Conservation (phyloP, 2,329 filamentous ascomycete genomes). For the Pseudopithomyces maydicus region DNA sequence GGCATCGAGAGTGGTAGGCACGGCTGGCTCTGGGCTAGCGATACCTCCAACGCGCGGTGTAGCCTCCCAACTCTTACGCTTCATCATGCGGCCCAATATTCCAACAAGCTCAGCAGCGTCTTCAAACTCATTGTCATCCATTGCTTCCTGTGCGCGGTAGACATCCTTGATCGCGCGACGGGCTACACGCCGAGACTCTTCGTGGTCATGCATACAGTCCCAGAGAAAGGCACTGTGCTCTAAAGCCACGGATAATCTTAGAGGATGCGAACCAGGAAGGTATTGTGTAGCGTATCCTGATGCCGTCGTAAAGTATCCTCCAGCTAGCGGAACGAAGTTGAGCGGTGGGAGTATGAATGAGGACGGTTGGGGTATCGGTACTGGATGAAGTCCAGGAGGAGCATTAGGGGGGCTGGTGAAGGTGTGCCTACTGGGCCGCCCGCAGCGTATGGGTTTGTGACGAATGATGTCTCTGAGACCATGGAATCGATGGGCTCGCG, state of each 20-base stretch:
- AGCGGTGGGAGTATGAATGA: slow-evolving; percentile 79
- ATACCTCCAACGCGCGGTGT: slow-evolving; percentile 41
- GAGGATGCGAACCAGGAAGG: slow-evolving; percentile 85
- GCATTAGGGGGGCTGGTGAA: slow-evolving; percentile 47
- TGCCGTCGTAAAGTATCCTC: slow-evolving; percentile 79
- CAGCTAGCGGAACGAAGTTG: slow-evolving; percentile 84
- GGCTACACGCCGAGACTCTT: slow-evolving; percentile 76
- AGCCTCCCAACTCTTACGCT: slow-evolving; percentile 57
- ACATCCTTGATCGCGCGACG: slow-evolving; percentile 86
- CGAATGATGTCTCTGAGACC: slow-evolving; percentile 55
- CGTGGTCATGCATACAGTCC: slow-evolving; percentile 85
- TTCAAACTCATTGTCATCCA: slow-evolving; percentile 94
- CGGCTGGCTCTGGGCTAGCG: slow-evolving; percentile 34
- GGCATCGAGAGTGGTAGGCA: slow-evolving; percentile 17
- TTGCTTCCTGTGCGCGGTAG: slow-evolving; percentile 86
- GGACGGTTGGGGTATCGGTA: slow-evolving; percentile 53
- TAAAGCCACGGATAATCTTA: slow-evolving; percentile 86
- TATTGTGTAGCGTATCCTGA: slow-evolving; percentile 73
- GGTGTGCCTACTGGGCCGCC: slow-evolving; percentile 47
- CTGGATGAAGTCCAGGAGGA: slow-evolving; percentile 52
- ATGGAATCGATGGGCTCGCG: slow-evolving; percentile 56
- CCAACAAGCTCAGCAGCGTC: slow-evolving; percentile 89
- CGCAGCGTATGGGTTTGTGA: slow-evolving; percentile 55
- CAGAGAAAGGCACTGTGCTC: slow-evolving; percentile 94
- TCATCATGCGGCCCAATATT: slow-evolving; percentile 86